A percentile compares a stretch with the other conserved stretches of the same genome.
Evolutionary conservation across 2,329 filamentous ascomycete genomes (phyloP).

Genomic region (Colletotrichum sp.): DNA sequence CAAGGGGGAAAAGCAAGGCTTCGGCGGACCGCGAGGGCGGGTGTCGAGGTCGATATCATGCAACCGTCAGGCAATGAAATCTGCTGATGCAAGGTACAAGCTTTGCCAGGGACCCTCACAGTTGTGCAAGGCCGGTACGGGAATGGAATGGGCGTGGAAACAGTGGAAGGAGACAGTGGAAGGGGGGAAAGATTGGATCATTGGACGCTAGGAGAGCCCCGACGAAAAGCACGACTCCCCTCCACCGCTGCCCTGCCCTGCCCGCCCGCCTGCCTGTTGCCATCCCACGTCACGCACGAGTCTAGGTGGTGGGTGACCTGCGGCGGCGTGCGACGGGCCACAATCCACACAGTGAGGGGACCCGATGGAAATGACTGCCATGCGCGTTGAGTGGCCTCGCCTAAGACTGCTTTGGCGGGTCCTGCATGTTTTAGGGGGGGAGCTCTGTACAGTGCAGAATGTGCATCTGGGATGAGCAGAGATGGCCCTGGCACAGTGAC

Average conservation of each 20-base stretch:
- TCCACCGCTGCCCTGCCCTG: not conserved
- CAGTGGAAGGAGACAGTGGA: not conserved
- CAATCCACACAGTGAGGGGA: not conserved
- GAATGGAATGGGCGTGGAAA: conserved; percentile 3
- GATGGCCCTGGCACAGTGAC: not conserved
- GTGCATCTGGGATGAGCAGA: not conserved
- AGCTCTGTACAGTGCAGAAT: not conserved
- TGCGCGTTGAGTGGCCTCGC: not conserved
- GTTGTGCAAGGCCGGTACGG: conserved; percentile 1
- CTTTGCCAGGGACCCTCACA: conserved; percentile 16
- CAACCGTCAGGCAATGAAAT: conserved; percentile 19
- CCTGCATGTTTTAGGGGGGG: not conserved
- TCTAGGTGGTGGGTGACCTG: not conserved
- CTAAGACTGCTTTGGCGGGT: not conserved
- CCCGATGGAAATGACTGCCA: not conserved
- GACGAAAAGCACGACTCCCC: not conserved
- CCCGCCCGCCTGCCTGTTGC: not conserved
- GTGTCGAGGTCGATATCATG: conserved; percentile 11
- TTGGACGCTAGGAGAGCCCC: not conserved
- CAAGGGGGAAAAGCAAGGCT: not conserved
- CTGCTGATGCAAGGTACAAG: conserved; percentile 23
- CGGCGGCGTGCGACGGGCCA: not conserved
- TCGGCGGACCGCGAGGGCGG: not conserved
- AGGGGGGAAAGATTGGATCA: conserved; percentile 8
- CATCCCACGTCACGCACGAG: not conserved